Percentiles rank a stretch among this genome's conserved stretches.
Conservation (phyloP, 139 green algal species). For the Coelastrella sp. region DNA sequence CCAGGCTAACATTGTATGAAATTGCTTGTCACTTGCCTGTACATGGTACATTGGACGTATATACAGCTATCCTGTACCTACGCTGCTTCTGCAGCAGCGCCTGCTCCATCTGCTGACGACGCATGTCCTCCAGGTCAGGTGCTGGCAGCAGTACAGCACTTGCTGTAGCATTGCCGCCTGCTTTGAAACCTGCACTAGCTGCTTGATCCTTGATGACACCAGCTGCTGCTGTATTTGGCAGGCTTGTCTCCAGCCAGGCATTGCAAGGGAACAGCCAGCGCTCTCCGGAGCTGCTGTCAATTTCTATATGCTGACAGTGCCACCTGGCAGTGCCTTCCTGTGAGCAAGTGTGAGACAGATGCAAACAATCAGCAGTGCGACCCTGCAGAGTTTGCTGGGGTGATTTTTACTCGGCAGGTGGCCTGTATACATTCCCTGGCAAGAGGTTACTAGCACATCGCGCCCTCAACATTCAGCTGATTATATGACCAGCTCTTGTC, state of each 20-base stretch:
- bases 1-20: too few relatives aligned
- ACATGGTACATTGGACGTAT: too few relatives aligned
- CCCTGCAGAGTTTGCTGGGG: neutral
- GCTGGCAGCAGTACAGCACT: neutral
- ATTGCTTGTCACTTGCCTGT: too few relatives aligned
- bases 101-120: conserved; percentile 27
- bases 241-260: conserved; percentile 5
- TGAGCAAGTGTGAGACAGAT: too few relatives aligned
- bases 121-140: conserved; percentile 10
- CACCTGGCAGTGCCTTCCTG: too few relatives aligned
- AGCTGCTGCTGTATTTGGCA: neutral
- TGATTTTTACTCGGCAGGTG: too few relatives aligned
- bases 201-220: neutral
- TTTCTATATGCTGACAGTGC: conserved; percentile 38
- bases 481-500: too few relatives aligned
- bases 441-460: too few relatives aligned
- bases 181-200: neutral
- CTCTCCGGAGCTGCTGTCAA: neutral
- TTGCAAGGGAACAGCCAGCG: conserved; percentile 45
- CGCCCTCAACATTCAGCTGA: too few relatives aligned
- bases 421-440: too few relatives aligned
- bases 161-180: neutral
- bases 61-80: neutral
- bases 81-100: conserved; percentile 5
- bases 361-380: neutral